These are phyloP conservation scores for Pestalotiopsis sp. DNA, from an alignment of 2,329 filamentous ascomycete genomes.

Conservation along the genomic window DNA sequence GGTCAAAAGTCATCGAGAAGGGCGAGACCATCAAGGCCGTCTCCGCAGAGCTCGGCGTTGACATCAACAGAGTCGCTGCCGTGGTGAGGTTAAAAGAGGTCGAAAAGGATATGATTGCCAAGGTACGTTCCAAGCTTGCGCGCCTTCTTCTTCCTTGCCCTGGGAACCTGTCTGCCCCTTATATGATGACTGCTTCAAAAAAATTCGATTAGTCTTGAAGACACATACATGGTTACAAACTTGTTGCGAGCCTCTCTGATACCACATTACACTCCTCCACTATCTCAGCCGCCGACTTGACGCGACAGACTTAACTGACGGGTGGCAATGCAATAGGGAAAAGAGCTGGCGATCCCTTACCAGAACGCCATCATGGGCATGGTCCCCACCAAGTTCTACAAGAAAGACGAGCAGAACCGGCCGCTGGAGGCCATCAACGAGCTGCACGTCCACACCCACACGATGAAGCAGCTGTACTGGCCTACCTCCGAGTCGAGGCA, in stretches of 20 bases:
- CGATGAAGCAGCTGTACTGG: slow-evolving; percentile 66
- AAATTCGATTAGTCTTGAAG: slow-evolving; percentile 99
- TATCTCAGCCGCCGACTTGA: slow-evolving; percentile 16
- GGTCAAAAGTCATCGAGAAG: slow-evolving; percentile 64
- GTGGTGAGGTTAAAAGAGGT: slow-evolving; percentile 85
- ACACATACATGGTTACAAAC: slow-evolving; percentile 87
- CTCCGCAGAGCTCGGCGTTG: slow-evolving; percentile 75
- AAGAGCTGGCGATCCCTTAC: slow-evolving; percentile 77
- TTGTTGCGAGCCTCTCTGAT: slow-evolving; percentile 78
- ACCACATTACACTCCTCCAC: not conserved
- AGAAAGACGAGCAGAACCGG: slow-evolving; percentile 46
- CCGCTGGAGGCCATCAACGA: slow-evolving; percentile 67
- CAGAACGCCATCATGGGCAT: slow-evolving; percentile 75
- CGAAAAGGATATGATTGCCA: slow-evolving; percentile 74
- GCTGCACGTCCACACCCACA: slow-evolving; percentile 62
- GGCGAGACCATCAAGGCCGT: slow-evolving; percentile 75
- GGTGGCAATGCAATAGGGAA: slow-evolving; percentile 57
- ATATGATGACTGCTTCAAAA: slow-evolving; percentile 61
- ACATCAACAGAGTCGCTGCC: slow-evolving; percentile 82
- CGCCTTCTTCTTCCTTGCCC: slow-evolving; percentile 11
- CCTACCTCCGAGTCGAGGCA: slow-evolving; percentile 64
- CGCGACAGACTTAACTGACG: slow-evolving; percentile 23
- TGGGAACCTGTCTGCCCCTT: slow-evolving; percentile 21
- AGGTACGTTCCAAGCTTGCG: slow-evolving; percentile 61
- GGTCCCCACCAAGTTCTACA: slow-evolving; percentile 72